Base-by-base conservation (phyloP, 495 filamentous ascomycete genomes). In the Lasiosphaeriaceae sp. region DNA sequence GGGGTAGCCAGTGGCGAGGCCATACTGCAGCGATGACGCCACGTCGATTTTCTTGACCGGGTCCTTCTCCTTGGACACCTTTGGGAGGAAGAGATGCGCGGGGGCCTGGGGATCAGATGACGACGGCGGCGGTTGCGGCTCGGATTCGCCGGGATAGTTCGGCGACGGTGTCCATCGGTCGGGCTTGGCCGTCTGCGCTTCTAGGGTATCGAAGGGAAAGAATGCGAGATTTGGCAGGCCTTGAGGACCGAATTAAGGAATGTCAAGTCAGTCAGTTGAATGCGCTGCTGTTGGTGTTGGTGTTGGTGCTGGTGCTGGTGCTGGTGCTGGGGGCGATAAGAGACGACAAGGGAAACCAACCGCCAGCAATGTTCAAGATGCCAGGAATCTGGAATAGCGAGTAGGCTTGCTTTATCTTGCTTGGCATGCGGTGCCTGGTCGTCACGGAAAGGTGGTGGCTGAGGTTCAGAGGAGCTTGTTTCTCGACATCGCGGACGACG, bases 141-240 rank as follows among this genome's bases (percentile, higher is more conserved):
- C 62, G 58, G 16, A 23, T 12, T 76, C 73, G 50, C 76, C 71
- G 24, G 82, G 78, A 47, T 78, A 70, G 61, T 86, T 83, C 14
- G 81, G 81, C 26, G 85, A 83, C 0, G 85, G 84, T n/a, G 81
- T 78, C 73, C 86, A 92, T 63, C 92, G 83, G 19, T 86, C 72
- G 11, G 91, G 83, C 23, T 80, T 81, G 11, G 90, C 90, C 51
- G 83, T 79, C 55, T 86, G 81, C n/a, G 90, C 88, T 69, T 93
- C 90, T 24, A 96, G 83, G 0, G 90, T 95, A 55, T 96, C 91
- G 69, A 88, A 96, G 16, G 92, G 92, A 66, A 97, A 96, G 71
- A 90, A 90, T 31, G 80, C 80, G 14, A 83, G 71, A 69, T 91
- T 87, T 20, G 92, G 92, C 14, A 95, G 80, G 49, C 89, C 89